Conservation (phyloP, 2,329 filamentous ascomycete species). For the Aureobasidium sp. region DNA sequence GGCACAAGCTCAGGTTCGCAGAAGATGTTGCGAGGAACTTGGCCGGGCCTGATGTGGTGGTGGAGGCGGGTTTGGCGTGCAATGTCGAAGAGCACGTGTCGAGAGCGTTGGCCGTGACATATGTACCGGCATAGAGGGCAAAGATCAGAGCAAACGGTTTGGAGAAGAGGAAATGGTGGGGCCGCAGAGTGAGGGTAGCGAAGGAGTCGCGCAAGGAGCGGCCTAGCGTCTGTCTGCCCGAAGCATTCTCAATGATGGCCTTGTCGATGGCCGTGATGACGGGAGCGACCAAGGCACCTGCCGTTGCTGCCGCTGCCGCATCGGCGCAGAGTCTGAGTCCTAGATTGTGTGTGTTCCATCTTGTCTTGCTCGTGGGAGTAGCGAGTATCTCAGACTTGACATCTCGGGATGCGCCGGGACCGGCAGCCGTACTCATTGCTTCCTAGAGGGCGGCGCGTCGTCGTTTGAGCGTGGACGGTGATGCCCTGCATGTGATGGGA, state of each 20-base stretch:
- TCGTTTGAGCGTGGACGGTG: neutral
- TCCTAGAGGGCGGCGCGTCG: conserved; percentile 18
- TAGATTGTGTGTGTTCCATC: conserved; percentile 72
- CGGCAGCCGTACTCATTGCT: conserved; percentile 26
- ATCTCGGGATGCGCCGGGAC: conserved; percentile 19
- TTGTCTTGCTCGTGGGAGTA: conserved; percentile 3
- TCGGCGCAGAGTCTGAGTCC: conserved; percentile 62
- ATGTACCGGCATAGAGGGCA: conserved; percentile 76
- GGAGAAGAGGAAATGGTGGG: conserved; percentile 55
- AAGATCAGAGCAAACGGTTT: conserved; percentile 62
- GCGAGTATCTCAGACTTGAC: conserved; percentile 1
- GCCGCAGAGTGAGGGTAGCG: conserved; percentile 49
- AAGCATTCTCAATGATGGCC: conserved; percentile 80
- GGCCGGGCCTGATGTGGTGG: conserved; percentile 63
- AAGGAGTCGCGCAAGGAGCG: conserved; percentile 56
- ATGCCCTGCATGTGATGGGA: neutral
- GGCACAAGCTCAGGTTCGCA: conserved; percentile 78
- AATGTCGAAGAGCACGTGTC: conserved; percentile 70
- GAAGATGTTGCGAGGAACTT: conserved; percentile 76
- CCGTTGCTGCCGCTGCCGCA: conserved; percentile 59
- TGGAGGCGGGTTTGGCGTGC: conserved; percentile 47
- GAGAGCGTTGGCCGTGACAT: conserved; percentile 78
- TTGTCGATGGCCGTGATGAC: conserved; percentile 83
- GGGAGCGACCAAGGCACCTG: conserved; percentile 71
- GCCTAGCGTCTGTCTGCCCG: conserved; percentile 55